Conservation (phyloP, 1,284 basidiomycete species). For the Papiliotrema flavescens region DNA sequence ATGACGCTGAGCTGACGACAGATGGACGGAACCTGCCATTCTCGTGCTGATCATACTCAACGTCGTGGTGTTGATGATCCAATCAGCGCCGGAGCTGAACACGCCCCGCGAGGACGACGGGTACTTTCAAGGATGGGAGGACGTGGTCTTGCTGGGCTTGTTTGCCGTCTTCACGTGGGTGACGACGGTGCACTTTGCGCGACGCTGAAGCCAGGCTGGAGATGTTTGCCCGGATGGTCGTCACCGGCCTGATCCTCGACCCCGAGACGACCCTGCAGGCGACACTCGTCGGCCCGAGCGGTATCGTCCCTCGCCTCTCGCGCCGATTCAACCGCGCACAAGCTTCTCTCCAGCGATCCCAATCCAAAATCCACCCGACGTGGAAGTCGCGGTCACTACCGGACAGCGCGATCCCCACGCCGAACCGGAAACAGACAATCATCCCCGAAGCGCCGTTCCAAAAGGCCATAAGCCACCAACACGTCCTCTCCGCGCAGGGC, state of each 20-base stretch:
- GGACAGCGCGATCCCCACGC: not conserved
- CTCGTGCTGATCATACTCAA: conserved; percentile 80
- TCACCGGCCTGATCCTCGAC: conserved; percentile 86
- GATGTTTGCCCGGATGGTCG: conserved; percentile 80
- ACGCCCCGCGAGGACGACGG: conserved; percentile 54
- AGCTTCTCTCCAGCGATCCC: conserved; percentile 12
- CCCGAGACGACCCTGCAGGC: conserved; percentile 63
- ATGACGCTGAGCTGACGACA: conserved; percentile 46
- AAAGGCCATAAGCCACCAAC: conserved; percentile 50
- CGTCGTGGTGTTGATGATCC: conserved; percentile 76
- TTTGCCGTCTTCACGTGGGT: conserved; percentile 85
- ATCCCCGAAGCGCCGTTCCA: conserved; percentile 52
- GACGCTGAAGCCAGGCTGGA: conserved; percentile 61
- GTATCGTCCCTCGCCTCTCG: conserved; percentile 15
- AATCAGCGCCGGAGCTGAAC: conserved; percentile 60
- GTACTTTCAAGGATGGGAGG: conserved; percentile 85
- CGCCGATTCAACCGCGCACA: conserved; percentile 8
- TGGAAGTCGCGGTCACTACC: not conserved
- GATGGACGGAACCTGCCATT: conserved; percentile 83
- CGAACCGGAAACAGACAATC: conserved; percentile 9
- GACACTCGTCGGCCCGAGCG: conserved; percentile 54
- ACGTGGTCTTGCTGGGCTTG: conserved; percentile 74
- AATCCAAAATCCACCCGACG: conserved; percentile 7
- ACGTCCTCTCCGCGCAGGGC: conserved; percentile 38
- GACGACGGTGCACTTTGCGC: not conserved